Base-by-base conservation (phyloP, 345 rosid species). In the Eutrema heterophyllum region DNA sequence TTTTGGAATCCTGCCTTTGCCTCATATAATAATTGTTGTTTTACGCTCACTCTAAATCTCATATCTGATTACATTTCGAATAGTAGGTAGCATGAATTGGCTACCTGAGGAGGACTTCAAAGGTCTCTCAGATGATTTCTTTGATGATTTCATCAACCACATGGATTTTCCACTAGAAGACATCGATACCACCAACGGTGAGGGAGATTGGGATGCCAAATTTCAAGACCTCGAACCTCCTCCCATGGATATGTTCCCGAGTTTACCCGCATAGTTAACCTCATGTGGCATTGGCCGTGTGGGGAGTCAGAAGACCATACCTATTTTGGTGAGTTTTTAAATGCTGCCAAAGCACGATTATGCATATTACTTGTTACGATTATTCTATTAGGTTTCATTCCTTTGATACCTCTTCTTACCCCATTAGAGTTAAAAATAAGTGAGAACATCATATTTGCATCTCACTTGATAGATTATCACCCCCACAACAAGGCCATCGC, bases 171-270 rank as follows among this genome's bases (percentile, higher is more conserved):
- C 97, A 0, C 51, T 79, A 51, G 97, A 91, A 72, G 93, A 85
- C 57, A 70, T 81, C 70, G 84, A n/a, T n/a, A n/a, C n/a, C n/a
- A n/a, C n/a, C n/a, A n/a, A n/a, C n/a, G n/a, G 26, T 9, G 79
- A 62, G 4, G 91, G 77, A n/a, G n/a, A 89, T 73, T 88, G 92
- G 98, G 83, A 75, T 36, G 74, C 83, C 43, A 76, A 72, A 27
- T 89, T 94, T 64, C 85, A 81, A 78, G 64, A 74, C 43, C 82
- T 94, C 21, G 91, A 89, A 75, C 88, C 92, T 40, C 92, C 97
- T 2, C 85, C 90, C 29, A 74, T 87, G 27, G 81, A 70, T 70
- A 71, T 85, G 41, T 69, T 89, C 67, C 70, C 84, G 0, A 65
- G 60, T 55, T 77, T 85, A 8, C 53, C 87, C 21, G n/a, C n/a